Conservation (phyloP, 192 early-diverging fungal species). For the Coemansia sp. region DNA sequence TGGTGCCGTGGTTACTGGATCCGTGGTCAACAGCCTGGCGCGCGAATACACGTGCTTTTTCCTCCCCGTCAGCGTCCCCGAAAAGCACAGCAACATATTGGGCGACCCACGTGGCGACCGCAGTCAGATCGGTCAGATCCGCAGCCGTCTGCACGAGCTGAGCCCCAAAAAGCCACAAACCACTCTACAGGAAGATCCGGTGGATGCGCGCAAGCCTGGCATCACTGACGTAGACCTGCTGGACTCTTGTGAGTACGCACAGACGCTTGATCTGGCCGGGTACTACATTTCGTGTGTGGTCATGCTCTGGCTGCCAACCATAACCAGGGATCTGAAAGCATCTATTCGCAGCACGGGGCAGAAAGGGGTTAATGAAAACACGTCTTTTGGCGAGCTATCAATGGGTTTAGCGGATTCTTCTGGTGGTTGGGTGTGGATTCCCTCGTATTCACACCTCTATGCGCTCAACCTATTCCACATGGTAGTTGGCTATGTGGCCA, state of each 20-base stretch:
- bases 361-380: too few relatives aligned
- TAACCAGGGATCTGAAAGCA: constrained; percentile 10
- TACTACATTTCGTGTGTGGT: constrained; percentile 23
- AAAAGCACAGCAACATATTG: constrained; percentile 1
- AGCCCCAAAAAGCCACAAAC: constrained; percentile 6
- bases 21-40: constrained; percentile 11
- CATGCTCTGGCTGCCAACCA: constrained; percentile 33
- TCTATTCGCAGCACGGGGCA: not conserved
- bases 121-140: constrained; percentile 31
- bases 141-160: constrained; percentile 28
- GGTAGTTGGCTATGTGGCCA: constrained; percentile 24
- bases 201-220: constrained; percentile 12
- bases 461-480: constrained; percentile 30
- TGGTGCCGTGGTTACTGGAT: constrained; percentile 10
- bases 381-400: too few relatives aligned
- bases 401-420: not conserved
- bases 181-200: not conserved
- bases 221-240: constrained; percentile 15
- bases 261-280: constrained; percentile 21
- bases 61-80: constrained; percentile 35
- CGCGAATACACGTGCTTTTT: constrained; percentile 38
- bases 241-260: constrained; percentile 20
- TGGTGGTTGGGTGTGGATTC: constrained; percentile 28
- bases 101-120: constrained; percentile 5
- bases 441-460: constrained; percentile 17